Percentiles rank a stretch among this genome's conserved stretches.
Evolutionary conservation across 163 green algal species (phyloP).

Genomic region (Chloroidium sp.): DNA sequence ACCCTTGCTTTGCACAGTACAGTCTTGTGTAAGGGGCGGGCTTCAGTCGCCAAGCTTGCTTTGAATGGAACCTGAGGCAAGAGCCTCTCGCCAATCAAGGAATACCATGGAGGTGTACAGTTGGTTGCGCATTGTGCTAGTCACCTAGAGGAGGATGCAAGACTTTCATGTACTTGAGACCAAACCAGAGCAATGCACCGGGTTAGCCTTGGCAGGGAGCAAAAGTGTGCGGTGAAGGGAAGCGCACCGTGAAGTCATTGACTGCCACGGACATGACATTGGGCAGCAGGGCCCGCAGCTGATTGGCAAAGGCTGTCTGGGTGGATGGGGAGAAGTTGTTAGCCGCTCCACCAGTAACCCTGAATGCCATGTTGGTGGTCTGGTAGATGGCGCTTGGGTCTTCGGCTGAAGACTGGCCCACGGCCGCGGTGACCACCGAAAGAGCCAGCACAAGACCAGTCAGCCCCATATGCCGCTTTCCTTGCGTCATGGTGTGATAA

Average conservation of each 20-base stretch:
- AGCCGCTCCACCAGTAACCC: neutral
- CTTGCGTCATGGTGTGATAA: no score
- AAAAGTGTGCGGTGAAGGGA: neutral
- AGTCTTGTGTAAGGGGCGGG: no score
- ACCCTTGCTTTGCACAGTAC: no score
- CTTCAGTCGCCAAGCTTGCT: no score
- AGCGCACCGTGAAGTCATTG: neutral
- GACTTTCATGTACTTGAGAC: neutral
- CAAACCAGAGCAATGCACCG: no score
- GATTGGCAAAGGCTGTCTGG: neutral
- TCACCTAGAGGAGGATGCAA: neutral
- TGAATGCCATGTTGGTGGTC: neutral
- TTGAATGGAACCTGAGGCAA: no score
- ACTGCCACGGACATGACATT: slow-evolving; percentile 2
- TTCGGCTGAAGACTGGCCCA: neutral
- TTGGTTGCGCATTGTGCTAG: neutral
- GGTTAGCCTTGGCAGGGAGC: no score
- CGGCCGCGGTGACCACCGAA: no score
- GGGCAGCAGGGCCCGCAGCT: neutral
- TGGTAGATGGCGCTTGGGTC: neutral
- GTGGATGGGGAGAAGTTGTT: neutral
- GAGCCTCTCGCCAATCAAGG: no score
- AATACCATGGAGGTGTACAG: neutral
- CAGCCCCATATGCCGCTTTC: no score
- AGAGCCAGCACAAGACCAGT: no score